Conservation (phyloP, 2,329 filamentous ascomycete genomes). For the Zasmidium citrigriseum region DNA sequence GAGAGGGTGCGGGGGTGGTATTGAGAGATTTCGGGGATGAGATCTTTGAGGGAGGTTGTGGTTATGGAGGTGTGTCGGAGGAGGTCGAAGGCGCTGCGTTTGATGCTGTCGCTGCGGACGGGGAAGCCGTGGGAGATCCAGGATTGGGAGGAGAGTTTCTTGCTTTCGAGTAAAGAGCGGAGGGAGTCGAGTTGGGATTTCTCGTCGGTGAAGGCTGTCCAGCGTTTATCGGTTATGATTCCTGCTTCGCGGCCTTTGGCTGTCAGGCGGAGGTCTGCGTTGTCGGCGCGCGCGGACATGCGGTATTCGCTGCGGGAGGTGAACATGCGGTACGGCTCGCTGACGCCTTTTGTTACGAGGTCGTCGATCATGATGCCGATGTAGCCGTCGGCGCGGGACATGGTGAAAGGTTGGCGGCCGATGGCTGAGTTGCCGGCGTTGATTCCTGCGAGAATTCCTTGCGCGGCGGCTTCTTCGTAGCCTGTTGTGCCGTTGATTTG, state of each 20-base stretch:
- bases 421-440: slow-evolving; percentile 85
- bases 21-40: slow-evolving; percentile 57
- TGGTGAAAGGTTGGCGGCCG: slow-evolving; percentile 63
- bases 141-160: slow-evolving; percentile 59
- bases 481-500: slow-evolving; percentile 99
- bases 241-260: slow-evolving; percentile 73
- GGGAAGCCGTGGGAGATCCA: slow-evolving; percentile 73
- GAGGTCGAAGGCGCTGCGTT: slow-evolving; percentile 76
- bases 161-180: slow-evolving; percentile 55
- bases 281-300: slow-evolving; percentile 88
- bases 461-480: slow-evolving; percentile 94
- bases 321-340: slow-evolving; percentile 98
- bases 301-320: slow-evolving; percentile 94
- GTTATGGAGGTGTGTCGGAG: slow-evolving; percentile 66
- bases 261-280: slow-evolving; percentile 86
- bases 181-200: slow-evolving; percentile 69
- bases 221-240: slow-evolving; percentile 76
- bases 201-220: slow-evolving; percentile 68
- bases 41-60: slow-evolving; percentile 58
- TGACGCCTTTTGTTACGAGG: slow-evolving; percentile 92
- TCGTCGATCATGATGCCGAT: slow-evolving; percentile 99
- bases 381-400: slow-evolving; percentile 85
- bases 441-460: slow-evolving; percentile 88
- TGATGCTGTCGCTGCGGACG: slow-evolving; percentile 65
- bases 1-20: slow-evolving; percentile 62